Conservation (phyloP, 352 stramenopile genomes). For the Phytophthora citricola region DNA sequence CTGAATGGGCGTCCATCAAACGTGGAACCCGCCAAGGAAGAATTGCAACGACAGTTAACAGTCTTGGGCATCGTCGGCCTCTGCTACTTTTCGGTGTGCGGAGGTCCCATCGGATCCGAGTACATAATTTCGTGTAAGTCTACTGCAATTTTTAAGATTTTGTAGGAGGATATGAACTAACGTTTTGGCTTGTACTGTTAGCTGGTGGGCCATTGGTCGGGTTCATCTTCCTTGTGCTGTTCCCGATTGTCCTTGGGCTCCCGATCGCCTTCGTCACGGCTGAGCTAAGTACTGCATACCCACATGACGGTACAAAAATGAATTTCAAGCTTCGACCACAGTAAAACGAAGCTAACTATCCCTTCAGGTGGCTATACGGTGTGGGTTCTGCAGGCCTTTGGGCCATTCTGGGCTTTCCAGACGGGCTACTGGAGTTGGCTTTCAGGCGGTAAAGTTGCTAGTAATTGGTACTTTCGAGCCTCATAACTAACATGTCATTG, state of each 20-base stretch:
- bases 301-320: conserved; percentile 52
- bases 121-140: conserved; percentile 49
- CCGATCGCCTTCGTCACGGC: conserved; percentile 93
- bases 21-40: conserved; percentile 40
- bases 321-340: not conserved
- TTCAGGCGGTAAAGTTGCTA: conserved; percentile 40
- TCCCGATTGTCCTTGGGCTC: conserved; percentile 91
- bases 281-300: conserved; percentile 93
- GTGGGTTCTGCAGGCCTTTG: conserved; percentile 94
- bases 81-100: conserved; percentile 63
- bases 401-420: conserved; percentile 87
- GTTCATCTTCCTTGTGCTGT: conserved; percentile 88
- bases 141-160: not conserved
- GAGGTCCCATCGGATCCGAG: conserved; percentile 49
- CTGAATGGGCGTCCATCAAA: conserved; percentile 19
- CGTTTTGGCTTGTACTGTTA: conserved; percentile 1
- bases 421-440: conserved; percentile 88
- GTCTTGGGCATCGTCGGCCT: conserved; percentile 47
- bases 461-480: not conserved
- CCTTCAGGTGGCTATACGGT: conserved; percentile 75
- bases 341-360: not conserved
- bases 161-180: not conserved
- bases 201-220: conserved; percentile 72
- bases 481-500: not conserved
- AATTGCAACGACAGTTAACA: conserved; percentile 47